These are phyloP conservation scores for Colletotrichum plurivorum DNA, from an alignment of 2,329 filamentous ascomycete genomes.

Conservation along the genomic window DNA sequence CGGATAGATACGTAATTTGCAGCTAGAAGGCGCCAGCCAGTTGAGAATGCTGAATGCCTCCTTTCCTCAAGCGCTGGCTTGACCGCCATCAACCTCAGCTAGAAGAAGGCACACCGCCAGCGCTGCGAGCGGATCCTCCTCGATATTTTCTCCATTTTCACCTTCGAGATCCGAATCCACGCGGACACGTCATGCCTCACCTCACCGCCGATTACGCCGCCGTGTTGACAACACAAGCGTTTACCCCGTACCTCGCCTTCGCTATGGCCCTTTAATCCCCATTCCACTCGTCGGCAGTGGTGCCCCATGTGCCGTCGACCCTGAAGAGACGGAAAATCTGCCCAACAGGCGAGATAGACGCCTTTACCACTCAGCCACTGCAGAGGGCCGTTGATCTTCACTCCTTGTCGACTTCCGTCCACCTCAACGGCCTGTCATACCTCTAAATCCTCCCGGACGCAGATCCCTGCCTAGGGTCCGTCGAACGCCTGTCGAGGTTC, in stretches of 20 bases:
- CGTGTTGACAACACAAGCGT: not conserved
- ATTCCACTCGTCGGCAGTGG: not conserved
- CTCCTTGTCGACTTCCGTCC: not conserved
- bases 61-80: not conserved
- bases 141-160: not conserved
- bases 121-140: not conserved
- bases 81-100: not conserved
- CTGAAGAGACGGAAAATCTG: not conserved
- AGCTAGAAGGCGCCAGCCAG: not conserved
- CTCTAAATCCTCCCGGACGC: slow-evolving; percentile 26
- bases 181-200: slow-evolving; percentile 9
- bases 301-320: not conserved
- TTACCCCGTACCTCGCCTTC: too few species aligned
- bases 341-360: not conserved
- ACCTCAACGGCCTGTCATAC: slow-evolving; percentile 16
- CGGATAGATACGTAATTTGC: too few species aligned
- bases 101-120: not conserved
- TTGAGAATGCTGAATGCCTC: not conserved
- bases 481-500: slow-evolving; percentile 16
- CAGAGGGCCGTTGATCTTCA: slow-evolving; percentile 7
- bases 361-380: slow-evolving; percentile 7
- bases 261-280: too few species aligned
- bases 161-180: not conserved
- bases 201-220: slow-evolving; percentile 6
- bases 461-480: not conserved